Conservation (phyloP, 208 protist species). For the Naegleria fowleri region DNA sequence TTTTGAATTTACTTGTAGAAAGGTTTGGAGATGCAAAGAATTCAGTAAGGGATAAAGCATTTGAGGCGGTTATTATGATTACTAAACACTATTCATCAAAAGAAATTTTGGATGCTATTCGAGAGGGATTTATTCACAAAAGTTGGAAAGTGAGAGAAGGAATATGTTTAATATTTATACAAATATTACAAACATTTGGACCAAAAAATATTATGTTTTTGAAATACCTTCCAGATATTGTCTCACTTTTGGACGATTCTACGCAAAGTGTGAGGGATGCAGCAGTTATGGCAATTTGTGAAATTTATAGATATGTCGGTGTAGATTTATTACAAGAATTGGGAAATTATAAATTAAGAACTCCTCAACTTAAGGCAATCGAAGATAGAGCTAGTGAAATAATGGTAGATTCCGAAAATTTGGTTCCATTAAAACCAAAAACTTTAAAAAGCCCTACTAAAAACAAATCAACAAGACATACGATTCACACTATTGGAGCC, state of each 20-base stretch:
- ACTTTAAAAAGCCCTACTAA: background rate
- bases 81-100: background rate
- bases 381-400: background rate
- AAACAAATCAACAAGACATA: background rate
- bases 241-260: background rate
- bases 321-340: background rate
- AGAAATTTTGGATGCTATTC: background rate
- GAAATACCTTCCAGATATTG: background rate
- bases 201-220: background rate
- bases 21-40: background rate
- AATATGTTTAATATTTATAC: background rate
- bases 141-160: background rate
- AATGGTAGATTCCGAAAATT: background rate
- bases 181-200: background rate
- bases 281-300: background rate
- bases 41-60: background rate
- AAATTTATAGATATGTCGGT: slow-evolving; percentile 7
- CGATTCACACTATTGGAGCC: background rate
- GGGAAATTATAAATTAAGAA: background rate
- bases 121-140: background rate
- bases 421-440: background rate
- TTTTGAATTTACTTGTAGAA: background rate
- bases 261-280: background rate
- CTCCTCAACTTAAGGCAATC: background rate
- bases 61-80: background rate